phyloP scores from a whole-genome alignment of 352 stramenopile species.

The Globisporangium megalacanthum region DNA sequence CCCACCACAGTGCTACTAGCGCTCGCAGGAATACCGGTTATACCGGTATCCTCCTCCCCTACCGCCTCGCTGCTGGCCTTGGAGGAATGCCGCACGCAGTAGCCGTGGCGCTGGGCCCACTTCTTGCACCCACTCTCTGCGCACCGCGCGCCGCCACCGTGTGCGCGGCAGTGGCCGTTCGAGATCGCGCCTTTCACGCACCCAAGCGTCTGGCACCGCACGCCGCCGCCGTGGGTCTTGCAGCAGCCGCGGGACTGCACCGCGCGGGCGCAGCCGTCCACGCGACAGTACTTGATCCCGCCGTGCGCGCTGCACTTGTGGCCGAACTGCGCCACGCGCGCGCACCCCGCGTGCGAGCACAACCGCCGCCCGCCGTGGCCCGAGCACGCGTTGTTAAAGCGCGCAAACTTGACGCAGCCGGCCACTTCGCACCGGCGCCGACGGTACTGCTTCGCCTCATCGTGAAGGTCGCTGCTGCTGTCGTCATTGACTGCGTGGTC shows the following conservation, averaged over 20 bases:
- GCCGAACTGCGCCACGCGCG: slow-evolving; percentile 68
- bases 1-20: neutral
- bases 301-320: slow-evolving; percentile 80
- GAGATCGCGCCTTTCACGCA: slow-evolving; percentile 85
- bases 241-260: slow-evolving; percentile 83
- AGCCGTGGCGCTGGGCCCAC: slow-evolving; percentile 70
- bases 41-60: slow-evolving; percentile 4
- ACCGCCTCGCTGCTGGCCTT: slow-evolving; percentile 16
- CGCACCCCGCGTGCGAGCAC: slow-evolving; percentile 59
- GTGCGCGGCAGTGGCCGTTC: slow-evolving; percentile 76
- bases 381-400: slow-evolving; percentile 76
- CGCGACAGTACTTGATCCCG: slow-evolving; percentile 67
- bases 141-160: slow-evolving; percentile 79
- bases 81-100: slow-evolving; percentile 71
- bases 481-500: slow-evolving; percentile 2
- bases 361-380: slow-evolving; percentile 67
- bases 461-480: neutral
- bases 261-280: slow-evolving; percentile 61
- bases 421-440: slow-evolving; percentile 58
- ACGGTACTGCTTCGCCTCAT: slow-evolving; percentile 55
- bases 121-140: slow-evolving; percentile 59
- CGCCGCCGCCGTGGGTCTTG: slow-evolving; percentile 82
- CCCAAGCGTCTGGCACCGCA: slow-evolving; percentile 68
- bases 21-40: neutral
- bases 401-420: slow-evolving; percentile 68